phyloP scores from a whole-genome alignment of 768 basidiomycete genomes.

The Trametes cingulata region DNA sequence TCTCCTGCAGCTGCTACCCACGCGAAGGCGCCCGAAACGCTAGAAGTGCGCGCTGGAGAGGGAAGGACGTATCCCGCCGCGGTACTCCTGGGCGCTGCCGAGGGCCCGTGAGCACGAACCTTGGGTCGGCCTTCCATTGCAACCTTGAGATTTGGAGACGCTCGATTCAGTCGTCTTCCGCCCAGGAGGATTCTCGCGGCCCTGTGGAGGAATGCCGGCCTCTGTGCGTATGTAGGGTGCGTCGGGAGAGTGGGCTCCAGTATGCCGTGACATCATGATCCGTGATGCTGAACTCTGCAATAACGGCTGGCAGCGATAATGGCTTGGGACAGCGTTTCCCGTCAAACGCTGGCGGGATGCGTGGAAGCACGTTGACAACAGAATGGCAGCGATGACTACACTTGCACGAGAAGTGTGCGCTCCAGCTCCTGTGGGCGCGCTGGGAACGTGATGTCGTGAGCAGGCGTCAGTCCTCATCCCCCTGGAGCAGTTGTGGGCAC shows the following conservation, averaged over 20 bases:
- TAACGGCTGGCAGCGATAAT: not conserved
- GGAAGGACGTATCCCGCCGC: not conserved
- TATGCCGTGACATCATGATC: not conserved
- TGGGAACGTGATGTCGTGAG: not conserved
- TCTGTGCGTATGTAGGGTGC: not conserved
- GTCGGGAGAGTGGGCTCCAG: not conserved
- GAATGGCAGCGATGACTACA: not conserved
- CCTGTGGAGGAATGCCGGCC: not conserved
- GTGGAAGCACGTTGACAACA: not conserved
- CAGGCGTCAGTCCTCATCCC: not conserved
- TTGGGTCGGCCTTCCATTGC: not conserved
- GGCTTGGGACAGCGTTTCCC: not conserved
- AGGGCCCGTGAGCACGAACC: not conserved
- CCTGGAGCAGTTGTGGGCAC: not conserved
- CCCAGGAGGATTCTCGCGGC: not conserved
- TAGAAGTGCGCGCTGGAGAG: not conserved
- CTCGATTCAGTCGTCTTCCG: not conserved
- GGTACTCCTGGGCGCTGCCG: not conserved
- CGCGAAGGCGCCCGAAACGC: not conserved
- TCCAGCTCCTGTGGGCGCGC: not conserved
- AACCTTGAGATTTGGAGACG: not conserved
- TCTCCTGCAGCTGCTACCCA: not conserved
- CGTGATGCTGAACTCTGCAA: constrained; percentile 5
- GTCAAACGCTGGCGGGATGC: not conserved
- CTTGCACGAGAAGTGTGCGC: no score